These are phyloP conservation scores for Globisporangium rhizosaccharum DNA, from an alignment of 352 stramenopile genomes.

Conservation along the genomic window DNA sequence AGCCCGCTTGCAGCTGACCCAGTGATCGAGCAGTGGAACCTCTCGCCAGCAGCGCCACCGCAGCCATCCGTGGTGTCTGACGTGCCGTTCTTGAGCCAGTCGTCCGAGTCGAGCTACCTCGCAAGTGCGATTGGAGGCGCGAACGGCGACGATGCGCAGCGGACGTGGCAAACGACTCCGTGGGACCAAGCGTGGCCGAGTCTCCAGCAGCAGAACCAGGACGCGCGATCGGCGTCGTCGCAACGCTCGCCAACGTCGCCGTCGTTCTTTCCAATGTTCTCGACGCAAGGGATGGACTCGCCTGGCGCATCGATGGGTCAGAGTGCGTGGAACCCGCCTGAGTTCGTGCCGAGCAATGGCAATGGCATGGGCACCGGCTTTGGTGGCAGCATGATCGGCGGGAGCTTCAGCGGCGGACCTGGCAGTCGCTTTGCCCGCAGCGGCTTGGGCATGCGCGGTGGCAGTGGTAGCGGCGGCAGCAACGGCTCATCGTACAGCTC, in stretches of 20 bases:
- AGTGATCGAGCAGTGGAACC: constrained; percentile 77
- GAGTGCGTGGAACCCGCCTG: constrained; percentile 20
- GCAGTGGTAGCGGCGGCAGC: background rate
- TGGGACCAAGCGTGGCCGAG: constrained; percentile 57
- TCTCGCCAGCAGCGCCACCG: constrained; percentile 49
- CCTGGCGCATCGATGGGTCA: constrained; percentile 6
- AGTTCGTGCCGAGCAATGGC: constrained; percentile 13
- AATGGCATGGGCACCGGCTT: constrained; percentile 31
- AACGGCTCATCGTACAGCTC: constrained; percentile 34
- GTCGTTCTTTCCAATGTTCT: constrained; percentile 61
- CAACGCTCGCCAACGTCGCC: constrained; percentile 32
- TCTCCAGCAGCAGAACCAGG: constrained; percentile 23
- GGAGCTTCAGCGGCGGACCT: constrained; percentile 21
- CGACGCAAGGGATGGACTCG: constrained; percentile 15
- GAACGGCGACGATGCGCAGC: constrained; percentile 23
- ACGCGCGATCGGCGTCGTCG: constrained; percentile 28
- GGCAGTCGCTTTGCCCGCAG: constrained; percentile 13
- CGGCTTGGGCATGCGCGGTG: constrained; percentile 28
- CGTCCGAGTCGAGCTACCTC: constrained; percentile 42
- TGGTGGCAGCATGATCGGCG: constrained; percentile 37
- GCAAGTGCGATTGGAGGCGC: constrained; percentile 29
- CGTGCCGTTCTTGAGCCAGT: constrained; percentile 36
- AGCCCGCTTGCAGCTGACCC: constrained; percentile 51
- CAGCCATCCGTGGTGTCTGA: constrained; percentile 26
- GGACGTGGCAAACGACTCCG: constrained; percentile 46